phyloP scores from a whole-genome alignment of 164 flowering plant species.

The Aristolochia fimbriata region DNA sequence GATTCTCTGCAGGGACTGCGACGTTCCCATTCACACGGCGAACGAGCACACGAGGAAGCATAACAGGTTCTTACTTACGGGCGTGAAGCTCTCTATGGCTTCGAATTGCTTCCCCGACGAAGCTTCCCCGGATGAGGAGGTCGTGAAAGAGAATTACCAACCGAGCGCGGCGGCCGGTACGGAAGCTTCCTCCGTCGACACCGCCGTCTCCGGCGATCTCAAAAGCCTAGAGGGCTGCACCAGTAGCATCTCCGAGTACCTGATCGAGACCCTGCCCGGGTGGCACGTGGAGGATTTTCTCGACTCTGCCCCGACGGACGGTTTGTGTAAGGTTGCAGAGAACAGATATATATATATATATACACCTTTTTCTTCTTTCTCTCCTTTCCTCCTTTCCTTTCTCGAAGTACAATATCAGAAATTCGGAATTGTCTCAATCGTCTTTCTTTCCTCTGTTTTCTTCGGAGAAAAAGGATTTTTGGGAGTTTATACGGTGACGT shows the following conservation, averaged over 20 bases:
- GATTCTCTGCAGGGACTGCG: conserved; percentile 81
- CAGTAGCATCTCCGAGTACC: conserved; percentile 78
- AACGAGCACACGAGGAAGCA: conserved; percentile 68
- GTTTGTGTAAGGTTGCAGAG: conserved; percentile 54
- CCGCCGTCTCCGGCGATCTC: conserved; percentile 2
- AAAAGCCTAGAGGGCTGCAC: conserved; percentile 19
- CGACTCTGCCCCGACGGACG: conserved; percentile 32
- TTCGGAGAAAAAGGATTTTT: neutral
- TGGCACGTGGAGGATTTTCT: conserved; percentile 91
- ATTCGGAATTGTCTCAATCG: too few relatives aligned
- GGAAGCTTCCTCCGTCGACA: neutral
- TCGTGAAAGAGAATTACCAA: neutral
- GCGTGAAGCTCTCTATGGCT: conserved; percentile 53
- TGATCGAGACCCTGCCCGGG: conserved; percentile 76
- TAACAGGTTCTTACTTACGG: conserved; percentile 72
- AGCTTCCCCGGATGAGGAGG: neutral
- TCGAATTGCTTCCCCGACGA: conserved; percentile 7
- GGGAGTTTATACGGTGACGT: neutral
- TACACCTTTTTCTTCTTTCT: too few relatives aligned
- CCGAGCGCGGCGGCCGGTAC: neutral
- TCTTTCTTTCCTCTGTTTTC: too few relatives aligned
- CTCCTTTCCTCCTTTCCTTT: too few relatives aligned
- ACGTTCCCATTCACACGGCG: conserved; percentile 60
- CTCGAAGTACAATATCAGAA: too few relatives aligned
- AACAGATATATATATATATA: too few relatives aligned